Evolutionary conservation across 805 yeast species (phyloP), one percentile per base, ranked within the genome.

Genomic region (Saccharomycopsis olivae): DNA sequence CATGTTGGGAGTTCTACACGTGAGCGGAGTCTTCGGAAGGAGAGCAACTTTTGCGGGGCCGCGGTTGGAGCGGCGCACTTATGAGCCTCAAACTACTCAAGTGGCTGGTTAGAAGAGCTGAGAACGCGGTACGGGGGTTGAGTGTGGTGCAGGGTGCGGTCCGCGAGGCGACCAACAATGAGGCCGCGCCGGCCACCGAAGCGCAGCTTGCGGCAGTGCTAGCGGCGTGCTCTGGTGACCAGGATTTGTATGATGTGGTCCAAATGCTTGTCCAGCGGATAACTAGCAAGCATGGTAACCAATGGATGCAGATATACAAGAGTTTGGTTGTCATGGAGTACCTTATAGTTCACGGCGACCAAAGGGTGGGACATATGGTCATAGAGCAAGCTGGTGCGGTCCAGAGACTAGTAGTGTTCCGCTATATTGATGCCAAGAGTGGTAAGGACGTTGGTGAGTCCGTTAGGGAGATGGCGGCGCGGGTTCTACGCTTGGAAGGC

Each of bases 251-350:
- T 53, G 92, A 83, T 55, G 73, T 82, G 41, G 64, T 78, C 39
- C 75, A 81, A 3, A 78, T 82, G 73, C 69, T 81, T 20, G 78
- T 78, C 55, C 68, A 94, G 52, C 71, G 98, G 47, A 89, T 89
- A 63, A 87, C 96, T 5, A 97, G 92, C 58, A 89, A 89, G 62
- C 72, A 88, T 5, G 94, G 96, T 36, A 80, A 76, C 56, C 96
- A 89, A 61, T 89, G 98, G 98, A 76, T 97, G 56, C 98, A 89
- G 59, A 88, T 89, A 49, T 92, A 92, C 65, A 89, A 89, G 63
- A 77, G 95, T 4, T 68, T 89, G 52, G 96, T 88, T 58, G 69
- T 89, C 58, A 71, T 89, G 59, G 98, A 89, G 53, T 89, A 85
- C 57, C 67, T 89, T 51, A 71, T 92, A 47, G 84, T 84, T 58